A percentile compares a stretch with the other conserved stretches of the same genome.
phyloP scores from a whole-genome alignment of 2,329 filamentous ascomycete species.

The Pseudogymnoascus sp. region DNA sequence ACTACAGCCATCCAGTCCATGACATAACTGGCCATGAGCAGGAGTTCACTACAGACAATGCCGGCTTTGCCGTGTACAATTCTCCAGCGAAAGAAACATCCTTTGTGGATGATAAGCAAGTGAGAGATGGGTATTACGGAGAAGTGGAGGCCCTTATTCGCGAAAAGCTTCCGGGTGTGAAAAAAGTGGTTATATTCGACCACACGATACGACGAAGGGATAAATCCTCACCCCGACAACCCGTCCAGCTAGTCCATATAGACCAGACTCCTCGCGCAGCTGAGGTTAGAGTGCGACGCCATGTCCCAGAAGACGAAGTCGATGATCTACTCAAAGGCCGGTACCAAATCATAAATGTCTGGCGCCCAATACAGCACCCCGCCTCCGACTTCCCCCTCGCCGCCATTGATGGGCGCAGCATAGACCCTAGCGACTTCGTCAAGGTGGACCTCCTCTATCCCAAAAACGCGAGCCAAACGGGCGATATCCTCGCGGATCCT shows the following conservation, averaged over 20 bases:
- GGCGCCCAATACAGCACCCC: constrained; percentile 50
- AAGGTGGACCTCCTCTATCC: constrained; percentile 68
- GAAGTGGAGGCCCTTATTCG: constrained; percentile 67
- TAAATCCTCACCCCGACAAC: constrained; percentile 49
- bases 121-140: constrained; percentile 67
- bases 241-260: constrained; percentile 67
- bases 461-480: constrained; percentile 64
- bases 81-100: constrained; percentile 46
- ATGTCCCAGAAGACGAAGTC: constrained; percentile 57
- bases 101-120: constrained; percentile 61
- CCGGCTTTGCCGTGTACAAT: constrained; percentile 62
- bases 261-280: constrained; percentile 67
- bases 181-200: constrained; percentile 67
- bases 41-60: constrained; percentile 56
- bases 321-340: constrained; percentile 54
- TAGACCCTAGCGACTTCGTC: constrained; percentile 56
- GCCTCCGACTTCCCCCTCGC: constrained; percentile 46
- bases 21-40: constrained; percentile 65
- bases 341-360: constrained; percentile 79
- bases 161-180: constrained; percentile 53
- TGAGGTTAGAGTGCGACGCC: constrained; percentile 55
- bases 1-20: constrained; percentile 43
- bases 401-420: constrained; percentile 46
- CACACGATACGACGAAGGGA: constrained; percentile 66
- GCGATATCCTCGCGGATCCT: constrained; percentile 53